These are phyloP conservation scores for Salinomyces thailandicus DNA, from an alignment of 2,329 filamentous ascomycete genomes.

Conservation along the genomic window DNA sequence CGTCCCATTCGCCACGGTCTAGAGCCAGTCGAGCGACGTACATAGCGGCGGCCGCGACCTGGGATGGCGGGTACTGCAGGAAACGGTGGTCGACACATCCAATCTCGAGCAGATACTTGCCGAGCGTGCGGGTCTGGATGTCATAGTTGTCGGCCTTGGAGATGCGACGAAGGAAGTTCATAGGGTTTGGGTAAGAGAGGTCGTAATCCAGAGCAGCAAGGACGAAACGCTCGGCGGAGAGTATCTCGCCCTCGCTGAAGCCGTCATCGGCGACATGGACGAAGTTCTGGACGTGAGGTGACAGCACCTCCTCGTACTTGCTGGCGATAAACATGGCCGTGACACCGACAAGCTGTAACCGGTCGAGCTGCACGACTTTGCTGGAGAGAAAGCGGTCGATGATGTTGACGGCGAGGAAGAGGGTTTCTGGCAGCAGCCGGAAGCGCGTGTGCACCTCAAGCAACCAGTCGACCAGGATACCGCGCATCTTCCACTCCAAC, in stretches of 20 bases:
- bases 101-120: constrained; percentile 97
- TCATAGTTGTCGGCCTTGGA: constrained; percentile 99
- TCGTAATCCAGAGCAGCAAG: constrained; percentile 88
- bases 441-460: constrained; percentile 97
- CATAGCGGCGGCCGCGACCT: constrained; percentile 87
- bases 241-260: constrained; percentile 87
- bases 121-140: constrained; percentile 91
- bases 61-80: constrained; percentile 79
- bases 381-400: constrained; percentile 94
- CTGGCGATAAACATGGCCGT: constrained; percentile 99
- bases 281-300: constrained; percentile 94
- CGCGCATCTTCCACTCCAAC: constrained; percentile 96
- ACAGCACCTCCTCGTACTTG: constrained; percentile 97
- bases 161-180: constrained; percentile 98
- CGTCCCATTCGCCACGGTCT: constrained; percentile 84
- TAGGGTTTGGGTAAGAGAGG: constrained; percentile 95
- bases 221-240: constrained; percentile 93
- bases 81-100: constrained; percentile 91
- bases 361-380: constrained; percentile 92
- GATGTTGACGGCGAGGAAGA: constrained; percentile 95
- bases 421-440: constrained; percentile 85
- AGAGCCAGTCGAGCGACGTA: constrained; percentile 85
- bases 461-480: constrained; percentile 94
- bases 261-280: constrained; percentile 93
- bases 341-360: constrained; percentile 90